phyloP scores from a whole-genome alignment of 192 early-diverging fungal species.

The Rhizoclosmatium globosum region DNA sequence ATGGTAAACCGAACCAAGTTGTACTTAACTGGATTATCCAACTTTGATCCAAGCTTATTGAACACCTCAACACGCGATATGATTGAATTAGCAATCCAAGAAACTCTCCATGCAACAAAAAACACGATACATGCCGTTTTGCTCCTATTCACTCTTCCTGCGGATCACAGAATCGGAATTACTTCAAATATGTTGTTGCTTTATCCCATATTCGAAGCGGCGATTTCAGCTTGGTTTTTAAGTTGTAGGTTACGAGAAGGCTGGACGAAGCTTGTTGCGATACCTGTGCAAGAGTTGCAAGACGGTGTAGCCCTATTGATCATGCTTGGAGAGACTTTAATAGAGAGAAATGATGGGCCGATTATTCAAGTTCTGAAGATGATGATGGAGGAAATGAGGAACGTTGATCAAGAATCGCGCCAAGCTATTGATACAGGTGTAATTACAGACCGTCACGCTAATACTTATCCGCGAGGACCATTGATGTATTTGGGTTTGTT shows the following conservation, averaged over 20 bases:
- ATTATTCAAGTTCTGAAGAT: neutral
- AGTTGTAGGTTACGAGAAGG: neutral
- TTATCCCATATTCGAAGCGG: constrained; percentile 7
- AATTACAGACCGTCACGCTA: neutral
- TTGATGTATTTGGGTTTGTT: neutral
- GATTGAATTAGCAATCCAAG: no score
- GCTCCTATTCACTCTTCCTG: no score
- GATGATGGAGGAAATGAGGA: neutral
- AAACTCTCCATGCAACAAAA: no score
- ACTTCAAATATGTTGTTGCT: neutral
- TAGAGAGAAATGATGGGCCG: no score
- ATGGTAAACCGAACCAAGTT: constrained; percentile 17
- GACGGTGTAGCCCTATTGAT: neutral
- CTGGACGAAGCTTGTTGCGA: neutral
- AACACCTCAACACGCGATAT: neutral
- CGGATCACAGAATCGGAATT: no score
- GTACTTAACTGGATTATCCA: neutral
- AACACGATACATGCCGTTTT: no score
- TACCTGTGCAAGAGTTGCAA: neutral
- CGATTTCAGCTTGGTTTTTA: neutral
- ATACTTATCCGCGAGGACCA: neutral
- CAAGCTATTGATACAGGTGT: neutral
- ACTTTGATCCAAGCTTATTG: neutral
- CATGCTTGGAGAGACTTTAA: neutral
- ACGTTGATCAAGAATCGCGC: neutral